phyloP scores from a whole-genome alignment of 2,329 filamentous ascomycete species.

The Colletotrichum trifolii region DNA sequence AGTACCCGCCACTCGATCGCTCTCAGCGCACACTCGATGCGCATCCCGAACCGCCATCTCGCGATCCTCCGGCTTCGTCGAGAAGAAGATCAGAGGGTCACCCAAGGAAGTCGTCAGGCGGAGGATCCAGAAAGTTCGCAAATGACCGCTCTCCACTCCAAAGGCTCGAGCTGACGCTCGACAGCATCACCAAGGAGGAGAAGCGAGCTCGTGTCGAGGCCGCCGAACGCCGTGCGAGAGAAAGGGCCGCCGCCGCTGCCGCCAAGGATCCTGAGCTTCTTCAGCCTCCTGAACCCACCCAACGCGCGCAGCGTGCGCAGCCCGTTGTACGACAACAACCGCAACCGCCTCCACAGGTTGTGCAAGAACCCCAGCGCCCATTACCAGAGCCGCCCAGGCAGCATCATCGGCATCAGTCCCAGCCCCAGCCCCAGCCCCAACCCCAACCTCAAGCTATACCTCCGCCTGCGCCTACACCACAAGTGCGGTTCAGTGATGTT shows the following conservation, averaged over 20 bases:
- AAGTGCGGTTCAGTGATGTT: constrained; percentile 28
- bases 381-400: constrained; percentile 24
- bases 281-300: constrained; percentile 41
- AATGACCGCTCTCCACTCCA: constrained; percentile 90
- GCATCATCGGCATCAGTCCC: too few relatives aligned
- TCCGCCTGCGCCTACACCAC: constrained; percentile 15
- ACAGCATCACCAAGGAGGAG: constrained; percentile 95
- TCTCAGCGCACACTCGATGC: constrained; percentile 45
- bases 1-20: constrained; percentile 44
- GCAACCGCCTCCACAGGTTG: constrained; percentile 38
- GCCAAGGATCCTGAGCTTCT: constrained; percentile 42
- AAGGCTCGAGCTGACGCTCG: constrained; percentile 89
- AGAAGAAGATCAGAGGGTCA: constrained; percentile 40
- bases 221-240: constrained; percentile 78
- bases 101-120: constrained; percentile 51
- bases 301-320: constrained; percentile 36
- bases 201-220: constrained; percentile 87
- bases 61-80: constrained; percentile 14
- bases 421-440: constrained; percentile 2
- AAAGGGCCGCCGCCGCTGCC: constrained; percentile 58
- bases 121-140: constrained; percentile 70
- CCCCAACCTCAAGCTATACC: neutral
- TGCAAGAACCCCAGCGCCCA: constrained; percentile 41
- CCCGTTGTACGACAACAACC: constrained; percentile 38
- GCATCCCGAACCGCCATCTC: constrained; percentile 14